Base-by-base conservation (phyloP, 495 filamentous ascomycete species). In the Pyronema domesticum region DNA sequence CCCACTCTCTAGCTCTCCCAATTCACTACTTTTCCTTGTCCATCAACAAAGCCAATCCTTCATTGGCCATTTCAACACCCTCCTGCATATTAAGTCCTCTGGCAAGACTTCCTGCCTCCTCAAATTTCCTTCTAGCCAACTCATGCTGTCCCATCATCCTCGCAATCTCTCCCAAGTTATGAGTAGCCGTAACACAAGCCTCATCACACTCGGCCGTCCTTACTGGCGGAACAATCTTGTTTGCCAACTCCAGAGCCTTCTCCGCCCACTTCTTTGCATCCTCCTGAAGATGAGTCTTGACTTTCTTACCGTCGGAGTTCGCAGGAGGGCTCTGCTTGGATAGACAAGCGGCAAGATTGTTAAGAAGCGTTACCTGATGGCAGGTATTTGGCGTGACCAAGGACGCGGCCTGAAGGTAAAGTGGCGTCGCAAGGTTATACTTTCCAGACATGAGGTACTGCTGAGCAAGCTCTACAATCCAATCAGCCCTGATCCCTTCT, bases 121-220 rank as follows among this genome's bases (percentile, higher is more conserved):
- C 67, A 61, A 80, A 87, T 57, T 68, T 69, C 56, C 66, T 70
- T 57, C 70, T 69, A 11, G 91, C 91, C 58, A 82, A 75, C n/a
- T 72, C 69, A 0, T 68, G 55, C 60, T 83, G 72, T 2, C 82
- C 80, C 47, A 78, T 67, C 72, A 86, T 76, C 56, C 81, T 75
- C 0, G 86, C 80, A 58, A 98, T 77, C 56, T 88, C 82, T 10
- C 80, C 91, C 45, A 95, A 73, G 67, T 94, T 95, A 65, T 84
- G 80, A 40, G 80, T 81, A n/a, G 89, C 84, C 8, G 78, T 80
- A 0, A 81, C 83, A 65, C 91, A 95, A 11, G 79, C 83, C n/a
- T 79, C 59, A 69, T 94, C 86, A 64, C 91, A 96, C 63, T 93
- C 84, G 34, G 80, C 74, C 4, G 79, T 86, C 45, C 83, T 71